A percentile compares a stretch with the other conserved stretches of the same genome.
phyloP scores from a whole-genome alignment of 2,329 filamentous ascomycete species.

The Penicillium rolfsii region DNA sequence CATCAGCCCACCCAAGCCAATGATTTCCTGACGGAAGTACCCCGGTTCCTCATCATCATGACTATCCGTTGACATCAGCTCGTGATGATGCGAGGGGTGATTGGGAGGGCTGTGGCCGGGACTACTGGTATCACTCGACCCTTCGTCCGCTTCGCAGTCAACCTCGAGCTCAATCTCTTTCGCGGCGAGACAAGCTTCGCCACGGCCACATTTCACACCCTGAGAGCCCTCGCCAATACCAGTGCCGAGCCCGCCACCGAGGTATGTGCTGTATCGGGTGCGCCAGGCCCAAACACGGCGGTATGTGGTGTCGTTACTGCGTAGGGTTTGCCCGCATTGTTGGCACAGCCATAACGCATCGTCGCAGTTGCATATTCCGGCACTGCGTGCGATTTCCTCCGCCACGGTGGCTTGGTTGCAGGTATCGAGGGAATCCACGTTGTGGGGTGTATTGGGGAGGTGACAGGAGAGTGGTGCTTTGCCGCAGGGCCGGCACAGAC shows the following conservation, averaged over 20 bases:
- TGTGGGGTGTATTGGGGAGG: constrained; percentile 31
- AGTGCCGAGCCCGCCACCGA: constrained; percentile 77
- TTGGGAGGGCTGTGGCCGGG: constrained; percentile 21
- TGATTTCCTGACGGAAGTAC: constrained; percentile 84
- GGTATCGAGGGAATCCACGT: constrained; percentile 37
- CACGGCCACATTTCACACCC: constrained; percentile 85
- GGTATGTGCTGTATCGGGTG: constrained; percentile 75
- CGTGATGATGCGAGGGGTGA: constrained; percentile 32
- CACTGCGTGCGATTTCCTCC: constrained; percentile 56
- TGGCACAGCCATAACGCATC: constrained; percentile 78
- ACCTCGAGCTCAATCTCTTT: constrained; percentile 79
- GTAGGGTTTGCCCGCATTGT: constrained; percentile 74
- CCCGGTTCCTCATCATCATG: constrained; percentile 59
- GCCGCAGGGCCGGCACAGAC: constrained; percentile 76
- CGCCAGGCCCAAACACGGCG: constrained; percentile 84
- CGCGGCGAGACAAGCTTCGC: constrained; percentile 72
- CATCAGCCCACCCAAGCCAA: constrained; percentile 84
- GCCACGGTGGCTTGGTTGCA: constrained; percentile 23
- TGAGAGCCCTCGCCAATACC: constrained; percentile 87
- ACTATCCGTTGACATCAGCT: constrained; percentile 26
- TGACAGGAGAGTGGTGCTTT: constrained; percentile 64
- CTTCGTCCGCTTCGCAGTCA: constrained; percentile 81
- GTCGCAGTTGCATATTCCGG: constrained; percentile 57
- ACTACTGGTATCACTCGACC: constrained; percentile 28
- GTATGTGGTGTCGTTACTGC: constrained; percentile 61